These are phyloP conservation scores for Euphorbia celastroides DNA, from an alignment of 441 rosid genomes.

Conservation along the genomic window DNA sequence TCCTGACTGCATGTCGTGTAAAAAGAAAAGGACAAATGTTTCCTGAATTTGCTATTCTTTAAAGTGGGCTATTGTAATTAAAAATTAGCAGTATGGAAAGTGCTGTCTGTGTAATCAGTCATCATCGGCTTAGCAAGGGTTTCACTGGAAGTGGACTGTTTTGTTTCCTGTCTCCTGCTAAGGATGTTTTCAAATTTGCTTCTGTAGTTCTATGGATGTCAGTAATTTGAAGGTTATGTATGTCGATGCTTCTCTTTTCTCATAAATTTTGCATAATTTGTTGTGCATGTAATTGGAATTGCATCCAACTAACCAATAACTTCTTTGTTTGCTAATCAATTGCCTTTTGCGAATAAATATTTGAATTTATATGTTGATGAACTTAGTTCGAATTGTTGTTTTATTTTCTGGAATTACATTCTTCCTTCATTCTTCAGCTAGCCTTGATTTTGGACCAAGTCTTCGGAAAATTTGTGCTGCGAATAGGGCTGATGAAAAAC, in stretches of 20 bases:
- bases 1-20: neutral
- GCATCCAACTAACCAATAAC: neutral
- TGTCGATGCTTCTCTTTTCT: neutral
- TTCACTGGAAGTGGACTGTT: neutral
- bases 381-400: constrained; percentile 1
- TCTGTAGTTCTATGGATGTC: neutral
- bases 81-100: neutral
- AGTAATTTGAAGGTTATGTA: neutral
- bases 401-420: constrained; percentile 13
- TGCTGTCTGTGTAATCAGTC: neutral
- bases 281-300: neutral
- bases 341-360: neutral
- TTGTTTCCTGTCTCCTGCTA: neutral
- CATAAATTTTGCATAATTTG: neutral
- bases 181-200: neutral
- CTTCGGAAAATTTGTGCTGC: constrained; percentile 85
- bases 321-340: neutral
- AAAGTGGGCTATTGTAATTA: neutral
- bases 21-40: too few relatives aligned
- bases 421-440: constrained; percentile 41
- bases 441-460: constrained; percentile 73
- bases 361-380: neutral
- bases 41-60: neutral
- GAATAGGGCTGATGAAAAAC: constrained; percentile 85
- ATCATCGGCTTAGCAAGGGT: neutral